A percentile compares a stretch with the other conserved stretches of the same genome.
phyloP scores from a whole-genome alignment of 163 green algal genomes.

The Scenedesmus sp. region DNA sequence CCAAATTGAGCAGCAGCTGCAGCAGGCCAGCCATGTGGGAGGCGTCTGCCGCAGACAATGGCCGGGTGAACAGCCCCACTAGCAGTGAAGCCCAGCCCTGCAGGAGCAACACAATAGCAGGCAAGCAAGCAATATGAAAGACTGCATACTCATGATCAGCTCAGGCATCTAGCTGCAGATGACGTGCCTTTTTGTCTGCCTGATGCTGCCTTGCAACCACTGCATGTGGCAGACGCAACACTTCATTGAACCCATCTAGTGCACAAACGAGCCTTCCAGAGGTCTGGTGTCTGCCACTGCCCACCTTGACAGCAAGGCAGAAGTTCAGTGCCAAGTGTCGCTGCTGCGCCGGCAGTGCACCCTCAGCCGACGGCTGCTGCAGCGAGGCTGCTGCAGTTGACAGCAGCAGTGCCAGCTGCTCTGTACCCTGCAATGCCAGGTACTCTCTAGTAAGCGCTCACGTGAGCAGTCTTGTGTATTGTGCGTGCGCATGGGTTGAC shows the following conservation, averaged over 20 bases:
- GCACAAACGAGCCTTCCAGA: neutral
- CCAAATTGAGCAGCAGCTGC: slow-evolving; percentile 40
- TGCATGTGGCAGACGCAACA: no score
- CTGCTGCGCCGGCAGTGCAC: neutral
- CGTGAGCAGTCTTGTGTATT: no score
- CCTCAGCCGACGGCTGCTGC: slow-evolving; percentile 9
- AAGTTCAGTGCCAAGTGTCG: slow-evolving; percentile 14
- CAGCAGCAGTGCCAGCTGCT: neutral
- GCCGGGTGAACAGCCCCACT: neutral
- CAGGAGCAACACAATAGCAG: neutral
- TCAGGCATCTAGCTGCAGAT: no score
- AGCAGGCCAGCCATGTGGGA: slow-evolving; percentile 21
- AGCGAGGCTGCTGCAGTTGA: slow-evolving; percentile 5
- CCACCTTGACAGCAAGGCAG: slow-evolving; percentile 34
- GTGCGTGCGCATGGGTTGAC: no score
- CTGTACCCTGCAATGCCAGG: neutral
- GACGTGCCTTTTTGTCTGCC: no score
- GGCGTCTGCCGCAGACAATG: neutral
- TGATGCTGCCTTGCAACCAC: no score
- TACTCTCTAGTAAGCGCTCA: neutral
- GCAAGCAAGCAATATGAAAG: neutral
- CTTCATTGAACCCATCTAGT: neutral
- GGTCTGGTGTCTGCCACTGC: neutral
- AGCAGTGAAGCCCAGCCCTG: slow-evolving; percentile 36
- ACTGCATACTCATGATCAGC: no score